phyloP scores from a whole-genome alignment of 176 grass and related monocot species.

The Aegilops longissima region DNA sequence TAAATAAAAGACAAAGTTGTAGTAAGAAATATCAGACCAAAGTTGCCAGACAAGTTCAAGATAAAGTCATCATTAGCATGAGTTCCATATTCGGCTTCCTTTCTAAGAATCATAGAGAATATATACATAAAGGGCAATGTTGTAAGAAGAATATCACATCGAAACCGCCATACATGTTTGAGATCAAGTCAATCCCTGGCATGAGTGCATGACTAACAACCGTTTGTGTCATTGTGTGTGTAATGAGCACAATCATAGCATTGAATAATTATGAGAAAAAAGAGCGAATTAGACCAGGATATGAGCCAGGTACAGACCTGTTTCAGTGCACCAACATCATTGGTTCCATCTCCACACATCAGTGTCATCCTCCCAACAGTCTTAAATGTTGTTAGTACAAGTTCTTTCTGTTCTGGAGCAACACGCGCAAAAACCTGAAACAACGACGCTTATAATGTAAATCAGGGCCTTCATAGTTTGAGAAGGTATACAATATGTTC shows the following conservation, averaged over 20 bases:
- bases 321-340: constrained; percentile 98
- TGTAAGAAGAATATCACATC: constrained; percentile 2
- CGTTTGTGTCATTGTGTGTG: neutral
- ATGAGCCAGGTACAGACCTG: constrained; percentile 50
- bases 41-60: constrained; percentile 6
- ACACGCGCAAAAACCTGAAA: constrained; percentile 97
- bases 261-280: neutral
- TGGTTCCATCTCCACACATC: constrained; percentile 99
- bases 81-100: neutral
- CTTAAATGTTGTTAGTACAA: constrained; percentile 96
- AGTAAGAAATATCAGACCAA: neutral
- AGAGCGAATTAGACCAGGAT: neutral
- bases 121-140: neutral
- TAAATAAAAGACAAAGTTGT: neutral
- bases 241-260: constrained; percentile 13
- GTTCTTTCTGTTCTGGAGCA: constrained; percentile 99
- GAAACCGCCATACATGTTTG: neutral
- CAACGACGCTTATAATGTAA: constrained; percentile 4
- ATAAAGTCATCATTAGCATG: neutral
- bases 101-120: neutral
- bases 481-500: constrained; percentile 10
- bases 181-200: neutral
- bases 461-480: neutral
- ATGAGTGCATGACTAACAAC: constrained; percentile 12
- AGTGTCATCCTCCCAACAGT: constrained; percentile 91